Evolutionary conservation across 2,329 filamentous ascomycete genomes (phyloP).

Genomic region (Fusarium luffae): DNA sequence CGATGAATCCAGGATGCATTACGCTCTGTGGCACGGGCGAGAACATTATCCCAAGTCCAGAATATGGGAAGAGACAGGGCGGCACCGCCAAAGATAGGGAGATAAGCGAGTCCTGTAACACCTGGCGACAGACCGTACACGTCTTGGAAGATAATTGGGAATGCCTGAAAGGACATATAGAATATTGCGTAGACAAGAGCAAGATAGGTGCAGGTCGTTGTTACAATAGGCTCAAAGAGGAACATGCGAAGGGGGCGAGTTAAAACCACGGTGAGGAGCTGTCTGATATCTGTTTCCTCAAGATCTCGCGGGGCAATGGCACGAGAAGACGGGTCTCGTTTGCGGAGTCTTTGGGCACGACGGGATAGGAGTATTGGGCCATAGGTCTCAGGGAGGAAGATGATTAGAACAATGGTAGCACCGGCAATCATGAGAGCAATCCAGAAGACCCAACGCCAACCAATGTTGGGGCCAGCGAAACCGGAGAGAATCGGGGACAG

Average conservation of each 20-base stretch:
- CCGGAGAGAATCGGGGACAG: conserved; percentile 73
- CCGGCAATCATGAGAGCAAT: conserved; percentile 76
- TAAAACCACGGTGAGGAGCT: conserved; percentile 75
- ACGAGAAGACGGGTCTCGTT: conserved; percentile 60
- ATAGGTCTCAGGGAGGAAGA: conserved; percentile 75
- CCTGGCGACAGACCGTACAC: conserved; percentile 73
- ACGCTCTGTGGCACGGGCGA: conserved; percentile 62
- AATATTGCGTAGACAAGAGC: conserved; percentile 75
- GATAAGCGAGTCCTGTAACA: conserved; percentile 73
- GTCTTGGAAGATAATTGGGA: conserved; percentile 73
- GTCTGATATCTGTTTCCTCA: conserved; percentile 65
- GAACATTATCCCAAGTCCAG: conserved; percentile 71
- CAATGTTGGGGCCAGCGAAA: conserved; percentile 66
- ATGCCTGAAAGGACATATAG: conserved; percentile 82
- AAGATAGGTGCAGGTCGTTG: conserved; percentile 75
- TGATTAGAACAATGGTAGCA: conserved; percentile 66
- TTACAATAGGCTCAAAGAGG: conserved; percentile 76
- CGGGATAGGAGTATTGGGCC: conserved; percentile 66
- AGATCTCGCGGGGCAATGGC: conserved; percentile 72
- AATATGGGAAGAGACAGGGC: conserved; percentile 69
- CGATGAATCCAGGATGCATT: conserved; percentile 67
- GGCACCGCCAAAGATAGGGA: conserved; percentile 74
- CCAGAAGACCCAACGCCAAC: conserved; percentile 79
- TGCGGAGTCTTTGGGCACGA: conserved; percentile 67
- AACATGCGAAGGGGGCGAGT: conserved; percentile 79